Conservation (phyloP, 352 stramenopile species). For the Peronosclerospora sorghi region DNA sequence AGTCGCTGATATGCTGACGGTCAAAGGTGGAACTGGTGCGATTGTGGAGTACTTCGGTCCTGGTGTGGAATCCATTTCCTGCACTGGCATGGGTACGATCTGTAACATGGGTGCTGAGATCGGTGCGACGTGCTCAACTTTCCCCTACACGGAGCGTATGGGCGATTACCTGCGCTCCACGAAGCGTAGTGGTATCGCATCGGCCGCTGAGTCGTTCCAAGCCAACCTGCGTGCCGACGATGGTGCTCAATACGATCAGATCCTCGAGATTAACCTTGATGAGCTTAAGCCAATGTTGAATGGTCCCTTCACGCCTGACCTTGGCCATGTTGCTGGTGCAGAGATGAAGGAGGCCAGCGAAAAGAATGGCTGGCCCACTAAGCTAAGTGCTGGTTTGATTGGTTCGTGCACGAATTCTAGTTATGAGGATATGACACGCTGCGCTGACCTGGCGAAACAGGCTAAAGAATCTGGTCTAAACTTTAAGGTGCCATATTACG, state of each 20-base stretch:
- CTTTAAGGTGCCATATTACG: slow-evolving; percentile 89
- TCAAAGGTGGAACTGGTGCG: slow-evolving; percentile 88
- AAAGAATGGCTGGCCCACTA: slow-evolving; percentile 85
- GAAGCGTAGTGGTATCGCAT: slow-evolving; percentile 81
- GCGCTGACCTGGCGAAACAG: slow-evolving; percentile 83
- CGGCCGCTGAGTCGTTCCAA: slow-evolving; percentile 78
- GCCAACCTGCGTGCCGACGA: slow-evolving; percentile 84
- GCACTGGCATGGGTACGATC: slow-evolving; percentile 91
- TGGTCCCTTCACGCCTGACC: slow-evolving; percentile 88
- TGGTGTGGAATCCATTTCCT: slow-evolving; percentile 89
- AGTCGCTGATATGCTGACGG: slow-evolving; percentile 88
- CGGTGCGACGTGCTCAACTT: slow-evolving; percentile 89
- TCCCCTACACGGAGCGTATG: slow-evolving; percentile 90
- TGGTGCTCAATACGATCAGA: slow-evolving; percentile 87
- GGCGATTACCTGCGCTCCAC: slow-evolving; percentile 87
- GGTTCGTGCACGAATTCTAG: slow-evolving; percentile 92
- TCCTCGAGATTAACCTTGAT: slow-evolving; percentile 90
- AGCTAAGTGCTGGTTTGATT: slow-evolving; percentile 87
- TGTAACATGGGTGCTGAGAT: slow-evolving; percentile 94
- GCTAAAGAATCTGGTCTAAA: slow-evolving; percentile 73
- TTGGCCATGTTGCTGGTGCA: slow-evolving; percentile 70
- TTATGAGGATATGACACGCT: slow-evolving; percentile 91
- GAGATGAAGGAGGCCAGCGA: slow-evolving; percentile 56
- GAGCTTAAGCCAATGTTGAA: slow-evolving; percentile 86
- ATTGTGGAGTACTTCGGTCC: slow-evolving; percentile 91